Conservation (phyloP, 2,329 filamentous ascomycete species). For the Nigrospora osmanthi region DNA sequence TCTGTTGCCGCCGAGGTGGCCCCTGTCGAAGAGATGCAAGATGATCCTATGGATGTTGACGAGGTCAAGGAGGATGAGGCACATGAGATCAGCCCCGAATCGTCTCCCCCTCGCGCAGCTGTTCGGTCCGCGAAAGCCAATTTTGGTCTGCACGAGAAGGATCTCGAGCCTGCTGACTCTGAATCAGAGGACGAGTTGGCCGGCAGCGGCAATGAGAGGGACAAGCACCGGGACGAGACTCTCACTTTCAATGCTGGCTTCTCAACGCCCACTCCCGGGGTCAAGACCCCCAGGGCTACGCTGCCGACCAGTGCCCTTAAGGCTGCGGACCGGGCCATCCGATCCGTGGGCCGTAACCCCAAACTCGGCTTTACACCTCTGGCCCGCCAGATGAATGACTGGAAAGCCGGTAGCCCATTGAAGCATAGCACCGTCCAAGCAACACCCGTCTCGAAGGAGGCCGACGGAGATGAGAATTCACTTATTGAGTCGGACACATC, state of each 20-base stretch:
- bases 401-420: constrained; percentile 52
- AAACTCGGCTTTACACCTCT: constrained; percentile 56
- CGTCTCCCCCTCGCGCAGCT: constrained; percentile 20
- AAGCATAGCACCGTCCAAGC: constrained; percentile 24
- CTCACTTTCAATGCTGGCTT: constrained; percentile 23
- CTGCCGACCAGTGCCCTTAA: constrained; percentile 17
- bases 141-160: constrained; percentile 40
- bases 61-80: constrained; percentile 15
- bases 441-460: constrained; percentile 12
- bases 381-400: constrained; percentile 51
- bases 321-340: constrained; percentile 17
- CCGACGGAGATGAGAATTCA: constrained; percentile 15
- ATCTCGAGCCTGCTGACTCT: constrained; percentile 32
- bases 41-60: constrained; percentile 18
- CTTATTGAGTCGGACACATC: constrained; percentile 15
- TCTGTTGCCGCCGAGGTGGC: background rate
- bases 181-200: constrained; percentile 49
- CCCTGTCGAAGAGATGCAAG: constrained; percentile 1
- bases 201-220: constrained; percentile 17
- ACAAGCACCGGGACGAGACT: constrained; percentile 15
- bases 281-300: constrained; percentile 11
- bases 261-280: constrained; percentile 32
- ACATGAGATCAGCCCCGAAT: constrained; percentile 7
- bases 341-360: constrained; percentile 18
- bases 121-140: constrained; percentile 14